Evolutionary conservation across 257 asterid species (phyloP), one percentile per base, ranked within the genome.

Genomic region (Solanum ossicruentum): DNA sequence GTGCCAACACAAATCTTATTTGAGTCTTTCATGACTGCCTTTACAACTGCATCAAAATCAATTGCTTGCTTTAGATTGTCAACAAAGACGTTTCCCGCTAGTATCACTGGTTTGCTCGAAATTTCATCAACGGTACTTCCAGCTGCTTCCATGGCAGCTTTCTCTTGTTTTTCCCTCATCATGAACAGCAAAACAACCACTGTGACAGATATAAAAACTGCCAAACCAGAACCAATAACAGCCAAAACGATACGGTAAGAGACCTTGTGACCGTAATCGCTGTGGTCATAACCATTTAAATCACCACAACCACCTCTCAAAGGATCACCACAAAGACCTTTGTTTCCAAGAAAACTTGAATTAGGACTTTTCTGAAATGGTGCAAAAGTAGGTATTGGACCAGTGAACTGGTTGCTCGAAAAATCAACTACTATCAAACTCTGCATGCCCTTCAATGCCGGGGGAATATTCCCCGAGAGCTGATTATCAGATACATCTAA

Each of bases 141-240:
- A 77, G 52, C 78, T 36, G 91, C 93, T 85, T 77, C 82, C 26
- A 90, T 90, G 52, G 90, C 94, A 12, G 91, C 95, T 67, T 92
- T 93, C 81, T 97, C 99, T 88, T 94, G 97, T 88, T 89, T 92
- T 89, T 97, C 99, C 86, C 98, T 88, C 95, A 95, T 90, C 98
- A 97, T 92, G 78, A 94, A 97, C 78, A 97, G 90, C 92, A 92
- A 80, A 63, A 95, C 98, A 66, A 95, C 94, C 32, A 93, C 89
- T 0, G 94, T 91, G 32, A 97, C 98, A 4, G 96, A 94, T 3
- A 88, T 84, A 56, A 97, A 97, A 73, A 95, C 98, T 21, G 98
- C 95, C 92, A 97, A 91, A 63, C 98, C 97, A 6, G 98, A 93
- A 83, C 98, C 99, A 20, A 95, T 92, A 12, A 97, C 98, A 39